Evolutionary conservation across 1,284 basidiomycete species (phyloP).

Genomic region (Rhodotorula sp.): DNA sequence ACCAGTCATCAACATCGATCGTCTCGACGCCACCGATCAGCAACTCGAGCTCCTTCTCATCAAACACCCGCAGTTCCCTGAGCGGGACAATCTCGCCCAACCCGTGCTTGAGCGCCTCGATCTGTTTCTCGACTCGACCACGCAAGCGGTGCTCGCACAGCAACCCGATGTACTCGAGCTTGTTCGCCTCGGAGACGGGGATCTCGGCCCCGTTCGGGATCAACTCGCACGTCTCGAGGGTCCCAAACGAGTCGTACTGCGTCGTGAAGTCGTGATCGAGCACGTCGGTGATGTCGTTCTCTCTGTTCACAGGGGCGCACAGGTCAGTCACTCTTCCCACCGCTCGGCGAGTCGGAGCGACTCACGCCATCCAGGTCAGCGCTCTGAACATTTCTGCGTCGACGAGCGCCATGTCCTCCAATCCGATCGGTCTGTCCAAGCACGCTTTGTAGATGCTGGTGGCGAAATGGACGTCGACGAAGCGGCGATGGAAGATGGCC

Average conservation of each 20-base stretch:
- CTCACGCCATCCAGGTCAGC: constrained; percentile 73
- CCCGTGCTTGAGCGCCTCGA: constrained; percentile 74
- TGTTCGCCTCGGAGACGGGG: constrained; percentile 91
- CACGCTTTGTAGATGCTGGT: constrained; percentile 86
- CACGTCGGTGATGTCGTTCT: constrained; percentile 74
- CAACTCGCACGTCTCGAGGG: constrained; percentile 78
- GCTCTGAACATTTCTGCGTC: constrained; percentile 92
- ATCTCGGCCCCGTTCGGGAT: constrained; percentile 77
- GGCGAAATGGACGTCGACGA: constrained; percentile 97
- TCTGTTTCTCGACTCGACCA: constrained; percentile 91
- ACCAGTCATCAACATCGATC: constrained; percentile 74
- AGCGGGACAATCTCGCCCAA: constrained; percentile 97
- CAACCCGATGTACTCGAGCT: constrained; percentile 90
- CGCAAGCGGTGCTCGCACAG: constrained; percentile 89
- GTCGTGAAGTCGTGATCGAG: constrained; percentile 87
- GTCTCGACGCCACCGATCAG: constrained; percentile 95
- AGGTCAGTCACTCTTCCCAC: background rate
- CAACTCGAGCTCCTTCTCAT: constrained; percentile 90
- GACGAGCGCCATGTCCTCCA: constrained; percentile 89
- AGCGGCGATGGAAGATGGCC: constrained; percentile 89
- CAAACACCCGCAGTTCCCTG: constrained; percentile 75
- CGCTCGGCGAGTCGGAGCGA: background rate
- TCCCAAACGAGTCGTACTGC: constrained; percentile 89
- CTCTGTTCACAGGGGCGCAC: constrained; percentile 53
- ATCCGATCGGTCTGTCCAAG: constrained; percentile 83